Evolutionary conservation across 305 asterid genomes (phyloP), one percentile per base, ranked within the genome.

Genomic region (Solanum hybrid): DNA sequence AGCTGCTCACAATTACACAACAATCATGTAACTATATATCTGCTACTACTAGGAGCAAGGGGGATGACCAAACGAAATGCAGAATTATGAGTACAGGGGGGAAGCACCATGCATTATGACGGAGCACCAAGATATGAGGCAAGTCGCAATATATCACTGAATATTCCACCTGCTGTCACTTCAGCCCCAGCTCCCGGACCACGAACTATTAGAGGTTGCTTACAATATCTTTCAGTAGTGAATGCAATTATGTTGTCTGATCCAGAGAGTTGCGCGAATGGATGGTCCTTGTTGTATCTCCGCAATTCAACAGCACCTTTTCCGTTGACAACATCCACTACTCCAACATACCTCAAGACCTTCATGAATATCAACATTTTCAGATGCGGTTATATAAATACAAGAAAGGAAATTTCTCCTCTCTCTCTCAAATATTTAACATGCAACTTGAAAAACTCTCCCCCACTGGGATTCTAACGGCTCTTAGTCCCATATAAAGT

Each of bases 131-230:
- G 98, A 91, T 96, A 96, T 1, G 99, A 96, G 19, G 99, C 96
- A 71, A 97, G 98, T 87, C 99, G 98, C 93, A 97, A 92, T 88
- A 97, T 91, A 93, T 97, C 99, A 66, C 99, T 94, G 93, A 97
- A 97, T 34, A 97, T 95, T 89, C 99, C 99, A 27, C 96, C 99
- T 22, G 99, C 99, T 0, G 99, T 97, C 64, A 97, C 99, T 93
- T 95, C 99, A 27, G 99, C 99, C 45, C 99, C 99, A 36, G 99
- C 99, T 90, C 99, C 99, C 1, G 99, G 99, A 60, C 99, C 99
- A 78, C 99, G 99, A 64, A 97, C 95, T 22, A 97, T 97, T 79
- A 96, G 86, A 0, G 98, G 98, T 86, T 96, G 99, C 92, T 94
- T 95, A 78, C 93, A 94, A 42, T 97, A 97, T 92, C 99, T 96